phyloP scores from a whole-genome alignment of 805 yeast species.

The Naumovozyma castellii region DNA sequence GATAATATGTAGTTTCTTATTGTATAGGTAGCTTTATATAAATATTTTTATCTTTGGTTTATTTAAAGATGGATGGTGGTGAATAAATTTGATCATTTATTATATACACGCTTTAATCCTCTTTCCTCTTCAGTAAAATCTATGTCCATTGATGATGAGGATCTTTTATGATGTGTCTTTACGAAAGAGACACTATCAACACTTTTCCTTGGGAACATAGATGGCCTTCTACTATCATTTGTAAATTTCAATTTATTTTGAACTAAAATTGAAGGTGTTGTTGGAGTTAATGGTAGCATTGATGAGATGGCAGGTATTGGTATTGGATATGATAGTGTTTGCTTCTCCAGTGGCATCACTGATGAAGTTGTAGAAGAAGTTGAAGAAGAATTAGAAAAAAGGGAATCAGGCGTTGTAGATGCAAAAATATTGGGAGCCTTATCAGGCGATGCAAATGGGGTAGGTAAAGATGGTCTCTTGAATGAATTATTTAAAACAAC shows the following conservation, averaged over 20 bases:
- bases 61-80: not conserved
- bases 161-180: conserved; percentile 18
- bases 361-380: conserved; percentile 10
- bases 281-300: conserved; percentile 17
- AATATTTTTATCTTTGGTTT: not conserved
- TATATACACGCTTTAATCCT: conserved; percentile 8
- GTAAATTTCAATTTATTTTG: not conserved
- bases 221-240: conserved; percentile 3
- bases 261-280: conserved; percentile 13
- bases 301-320: conserved; percentile 11
- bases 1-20: too few species aligned
- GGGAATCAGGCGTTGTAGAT: not conserved
- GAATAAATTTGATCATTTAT: too few species aligned
- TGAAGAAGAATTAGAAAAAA: conserved; percentile 1
- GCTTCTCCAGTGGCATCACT: conserved; percentile 5
- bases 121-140: conserved; percentile 17
- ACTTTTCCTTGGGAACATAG: conserved; percentile 3
- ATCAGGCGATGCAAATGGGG: not conserved
- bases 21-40: not conserved
- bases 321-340: not conserved
- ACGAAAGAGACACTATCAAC: conserved; percentile 3
- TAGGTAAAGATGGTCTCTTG: not conserved
- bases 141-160: conserved; percentile 21
- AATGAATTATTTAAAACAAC: not conserved
- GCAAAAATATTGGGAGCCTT: not conserved